These are phyloP conservation scores for Hortiboletus campestris DNA, from an alignment of 768 basidiomycete species.

Conservation along the genomic window DNA sequence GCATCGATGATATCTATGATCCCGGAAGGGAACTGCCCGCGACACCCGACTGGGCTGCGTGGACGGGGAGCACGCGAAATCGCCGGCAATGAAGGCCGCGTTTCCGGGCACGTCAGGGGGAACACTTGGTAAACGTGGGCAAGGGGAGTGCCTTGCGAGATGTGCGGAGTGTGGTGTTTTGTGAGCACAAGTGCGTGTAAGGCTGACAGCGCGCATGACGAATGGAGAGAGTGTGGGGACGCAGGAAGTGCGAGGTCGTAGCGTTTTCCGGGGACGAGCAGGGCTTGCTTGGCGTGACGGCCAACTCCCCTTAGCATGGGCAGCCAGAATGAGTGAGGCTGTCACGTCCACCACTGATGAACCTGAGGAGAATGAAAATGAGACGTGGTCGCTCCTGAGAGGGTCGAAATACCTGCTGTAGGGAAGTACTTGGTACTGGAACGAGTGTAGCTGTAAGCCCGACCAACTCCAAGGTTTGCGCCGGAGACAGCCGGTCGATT, in stretches of 20 bases:
- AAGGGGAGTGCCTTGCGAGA: conserved; percentile 1
- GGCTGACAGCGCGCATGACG: conserved; percentile 23
- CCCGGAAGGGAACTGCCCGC: conserved; percentile 22
- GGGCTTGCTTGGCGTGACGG: conserved; percentile 38
- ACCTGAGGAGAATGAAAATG: conserved; percentile 2
- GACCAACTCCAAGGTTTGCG: not conserved
- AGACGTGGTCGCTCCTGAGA: not conserved
- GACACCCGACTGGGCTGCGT: not conserved
- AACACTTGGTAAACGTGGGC: not conserved
- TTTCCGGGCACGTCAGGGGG: not conserved
- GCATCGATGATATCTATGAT: conserved; percentile 27
- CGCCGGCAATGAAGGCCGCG: not conserved
- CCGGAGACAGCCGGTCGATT: conserved; percentile 14
- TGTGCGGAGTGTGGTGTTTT: conserved; percentile 2
- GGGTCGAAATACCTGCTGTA: conserved; percentile 6
- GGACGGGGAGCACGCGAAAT: not conserved
- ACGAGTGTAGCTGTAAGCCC: too few species aligned
- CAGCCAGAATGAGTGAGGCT: conserved; percentile 45
- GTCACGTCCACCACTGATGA: conserved; percentile 35
- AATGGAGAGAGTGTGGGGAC: conserved; percentile 10
- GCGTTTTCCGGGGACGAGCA: conserved; percentile 20
- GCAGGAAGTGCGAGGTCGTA: not conserved
- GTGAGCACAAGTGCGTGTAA: conserved; percentile 19
- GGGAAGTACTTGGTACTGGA: not conserved
- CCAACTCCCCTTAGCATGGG: conserved; percentile 72